Conservation (phyloP, 371 early-diverging fungal species). For the Mortierella polycephala region DNA sequence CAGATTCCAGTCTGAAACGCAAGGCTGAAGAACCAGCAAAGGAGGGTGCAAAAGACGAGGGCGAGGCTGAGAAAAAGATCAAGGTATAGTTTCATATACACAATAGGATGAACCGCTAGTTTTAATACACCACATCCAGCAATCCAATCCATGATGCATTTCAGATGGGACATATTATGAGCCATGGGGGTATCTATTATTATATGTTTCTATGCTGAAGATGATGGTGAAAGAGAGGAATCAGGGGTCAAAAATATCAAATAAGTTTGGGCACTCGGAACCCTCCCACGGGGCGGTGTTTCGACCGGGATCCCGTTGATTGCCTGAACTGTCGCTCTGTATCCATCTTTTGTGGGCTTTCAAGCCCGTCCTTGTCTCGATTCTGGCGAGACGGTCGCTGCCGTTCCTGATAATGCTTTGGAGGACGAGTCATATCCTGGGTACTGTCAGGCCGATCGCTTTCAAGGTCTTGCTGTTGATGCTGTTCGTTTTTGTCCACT, state of each 20-base stretch:
- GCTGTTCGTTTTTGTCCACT: not conserved
- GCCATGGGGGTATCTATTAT: too few relatives aligned
- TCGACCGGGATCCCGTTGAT: conserved; percentile 2
- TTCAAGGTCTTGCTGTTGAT: not conserved
- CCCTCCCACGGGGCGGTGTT: conserved; percentile 8
- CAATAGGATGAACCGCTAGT: not conserved
- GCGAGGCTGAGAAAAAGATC: conserved; percentile 32
- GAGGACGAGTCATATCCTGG: conserved; percentile 12
- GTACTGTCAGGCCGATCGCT: conserved; percentile 1
- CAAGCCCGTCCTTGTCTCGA: not conserved
- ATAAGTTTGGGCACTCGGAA: conserved; percentile 14
- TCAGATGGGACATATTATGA: too few relatives aligned
- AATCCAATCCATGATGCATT: too few relatives aligned
- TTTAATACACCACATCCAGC: too few relatives aligned
- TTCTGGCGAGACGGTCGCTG: too few relatives aligned
- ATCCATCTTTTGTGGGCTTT: not conserved
- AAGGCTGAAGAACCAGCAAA: conserved; percentile 33
- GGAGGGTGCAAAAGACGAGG: conserved; percentile 10
- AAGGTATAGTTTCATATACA: conserved; percentile 19
- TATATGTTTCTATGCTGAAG: not conserved
- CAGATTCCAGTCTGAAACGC: conserved; percentile 30
- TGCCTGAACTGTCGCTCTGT: not conserved
- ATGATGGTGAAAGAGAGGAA: not conserved
- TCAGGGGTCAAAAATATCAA: not conserved
- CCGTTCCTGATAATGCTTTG: not conserved